Conservation (phyloP, 2,329 filamentous ascomycete species). For the Exophiala calicioides region DNA sequence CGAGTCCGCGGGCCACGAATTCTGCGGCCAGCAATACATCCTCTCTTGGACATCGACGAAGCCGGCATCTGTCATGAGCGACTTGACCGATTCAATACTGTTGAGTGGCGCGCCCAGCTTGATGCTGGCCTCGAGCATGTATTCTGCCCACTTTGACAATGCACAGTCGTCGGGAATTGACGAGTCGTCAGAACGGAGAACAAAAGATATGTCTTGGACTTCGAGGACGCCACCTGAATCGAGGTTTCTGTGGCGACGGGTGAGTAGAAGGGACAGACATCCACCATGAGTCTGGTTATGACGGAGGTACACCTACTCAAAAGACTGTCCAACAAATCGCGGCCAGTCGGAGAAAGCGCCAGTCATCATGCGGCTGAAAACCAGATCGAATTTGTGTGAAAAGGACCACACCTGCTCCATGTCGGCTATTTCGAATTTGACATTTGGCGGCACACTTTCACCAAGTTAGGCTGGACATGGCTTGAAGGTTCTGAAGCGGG, state of each 20-base stretch:
- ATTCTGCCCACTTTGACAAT: constrained; percentile 17
- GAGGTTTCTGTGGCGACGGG: constrained; percentile 14
- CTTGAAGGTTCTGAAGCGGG: too few species aligned
- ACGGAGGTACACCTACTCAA: constrained; percentile 16
- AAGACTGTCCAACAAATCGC: constrained; percentile 21
- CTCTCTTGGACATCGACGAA: constrained; percentile 32
- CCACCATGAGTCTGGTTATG: background rate
- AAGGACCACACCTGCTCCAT: constrained; percentile 60
- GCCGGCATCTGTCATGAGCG: constrained; percentile 28
- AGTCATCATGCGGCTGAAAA: constrained; percentile 60
- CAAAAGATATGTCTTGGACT: constrained; percentile 25
- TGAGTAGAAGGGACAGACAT: background rate
- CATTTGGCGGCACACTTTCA: constrained; percentile 52
- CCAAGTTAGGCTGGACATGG: background rate
- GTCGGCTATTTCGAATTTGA: constrained; percentile 60
- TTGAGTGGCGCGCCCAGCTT: constrained; percentile 19
- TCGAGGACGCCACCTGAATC: constrained; percentile 51
- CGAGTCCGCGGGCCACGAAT: constrained; percentile 36
- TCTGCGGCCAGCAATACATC: constrained; percentile 32
- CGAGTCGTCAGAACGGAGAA: constrained; percentile 16
- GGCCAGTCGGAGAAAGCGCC: constrained; percentile 61
- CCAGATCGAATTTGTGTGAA: constrained; percentile 59
- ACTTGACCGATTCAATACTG: constrained; percentile 16
- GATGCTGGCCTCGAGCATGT: constrained; percentile 22
- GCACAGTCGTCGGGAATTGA: constrained; percentile 17